These are phyloP conservation scores for Chlamydomonas sp. DNA, from an alignment of 139 green algal species.

Conservation along the genomic window DNA sequence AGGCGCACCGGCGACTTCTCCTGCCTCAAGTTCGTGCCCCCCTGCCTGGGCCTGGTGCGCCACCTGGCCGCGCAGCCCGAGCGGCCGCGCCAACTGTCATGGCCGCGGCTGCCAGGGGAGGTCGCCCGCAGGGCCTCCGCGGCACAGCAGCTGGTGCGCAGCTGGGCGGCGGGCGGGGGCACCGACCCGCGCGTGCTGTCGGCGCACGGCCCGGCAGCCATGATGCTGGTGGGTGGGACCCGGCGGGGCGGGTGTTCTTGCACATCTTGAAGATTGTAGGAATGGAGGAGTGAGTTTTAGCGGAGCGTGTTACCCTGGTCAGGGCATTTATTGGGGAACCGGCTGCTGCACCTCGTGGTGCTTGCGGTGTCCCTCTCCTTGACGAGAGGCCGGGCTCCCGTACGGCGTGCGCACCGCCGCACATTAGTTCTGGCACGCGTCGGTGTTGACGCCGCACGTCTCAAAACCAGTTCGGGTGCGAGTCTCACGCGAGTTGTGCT, in stretches of 20 bases:
- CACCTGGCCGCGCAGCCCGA: constrained; percentile 46
- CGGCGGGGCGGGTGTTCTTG: neutral
- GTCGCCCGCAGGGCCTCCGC: constrained; percentile 4
- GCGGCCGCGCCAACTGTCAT: constrained; percentile 46
- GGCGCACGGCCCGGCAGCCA: constrained; percentile 10
- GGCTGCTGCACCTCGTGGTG: too few species aligned
- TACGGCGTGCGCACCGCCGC: too few species aligned
- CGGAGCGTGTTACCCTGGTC: too few species aligned
- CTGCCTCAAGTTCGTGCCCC: constrained; percentile 70
- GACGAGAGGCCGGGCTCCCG: too few species aligned
- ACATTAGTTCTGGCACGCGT: too few species aligned
- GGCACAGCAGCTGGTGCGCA: constrained; percentile 56
- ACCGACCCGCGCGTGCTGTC: constrained; percentile 35
- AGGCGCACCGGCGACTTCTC: constrained; percentile 55
- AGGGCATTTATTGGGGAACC: too few species aligned
- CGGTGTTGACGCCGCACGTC: too few species aligned
- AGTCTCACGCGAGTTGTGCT: too few species aligned
- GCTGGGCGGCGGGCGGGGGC: constrained; percentile 51
- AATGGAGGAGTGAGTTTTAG: neutral
- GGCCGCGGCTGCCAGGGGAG: constrained; percentile 66
- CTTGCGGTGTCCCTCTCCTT: too few species aligned
- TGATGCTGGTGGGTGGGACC: constrained; percentile 33
- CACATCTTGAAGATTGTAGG: neutral
- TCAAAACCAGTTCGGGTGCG: too few species aligned
- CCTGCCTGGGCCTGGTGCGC: constrained; percentile 48